Base-by-base conservation (phyloP, 2,329 filamentous ascomycete species). In the Colletotrichum sp. region DNA sequence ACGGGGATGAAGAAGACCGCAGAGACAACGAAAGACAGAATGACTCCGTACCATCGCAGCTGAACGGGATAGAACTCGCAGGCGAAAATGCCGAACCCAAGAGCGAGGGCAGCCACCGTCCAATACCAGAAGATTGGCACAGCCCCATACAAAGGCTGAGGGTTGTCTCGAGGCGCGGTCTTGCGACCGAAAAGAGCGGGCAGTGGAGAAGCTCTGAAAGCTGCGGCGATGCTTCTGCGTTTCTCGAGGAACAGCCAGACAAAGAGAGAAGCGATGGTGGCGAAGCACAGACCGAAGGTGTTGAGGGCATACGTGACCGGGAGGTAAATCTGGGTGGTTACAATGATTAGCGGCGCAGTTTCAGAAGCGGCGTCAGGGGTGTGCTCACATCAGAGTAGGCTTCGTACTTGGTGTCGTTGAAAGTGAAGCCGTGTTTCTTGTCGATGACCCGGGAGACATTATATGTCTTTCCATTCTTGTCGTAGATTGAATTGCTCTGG, bases 241-340 rank as follows among this genome's bases (percentile, higher is more conserved):
- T 83, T 82, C 69, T 83, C 82, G 0, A 83, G 78, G 9, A 80
- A 78, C 3, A 82, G 70, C 82, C 82, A 83, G 9, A 82, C 78
- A 16, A 83, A 82, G 0, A 83, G 79, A 1, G 81, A 82, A 0
- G 87, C 85, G 30, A 90, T 85, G 14, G 87, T 86, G 7, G 89
- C 89, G 71, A 91, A 90, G 3, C 87, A 87, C 3, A 90, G 83
- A 3, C 89, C 88, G 74, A 90, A 90, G 0, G 87, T 87, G 5
- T 87, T 88, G 0, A 89, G 86, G 0, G 83, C 84, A 59, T 84
- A 85, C 0, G 83, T 85, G 1, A 82, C 80, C 0, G 88, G 86
- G 9, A 90, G 81, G 72, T 89, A 90, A 48, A 83, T 82, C 80
- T 82, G 21, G 0, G n/a, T 24, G 8, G 18, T 21, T 5, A 10